Evolutionary conservation across 1,284 basidiomycete genomes (phyloP).

Genomic region (Boletellus deceptivus): DNA sequence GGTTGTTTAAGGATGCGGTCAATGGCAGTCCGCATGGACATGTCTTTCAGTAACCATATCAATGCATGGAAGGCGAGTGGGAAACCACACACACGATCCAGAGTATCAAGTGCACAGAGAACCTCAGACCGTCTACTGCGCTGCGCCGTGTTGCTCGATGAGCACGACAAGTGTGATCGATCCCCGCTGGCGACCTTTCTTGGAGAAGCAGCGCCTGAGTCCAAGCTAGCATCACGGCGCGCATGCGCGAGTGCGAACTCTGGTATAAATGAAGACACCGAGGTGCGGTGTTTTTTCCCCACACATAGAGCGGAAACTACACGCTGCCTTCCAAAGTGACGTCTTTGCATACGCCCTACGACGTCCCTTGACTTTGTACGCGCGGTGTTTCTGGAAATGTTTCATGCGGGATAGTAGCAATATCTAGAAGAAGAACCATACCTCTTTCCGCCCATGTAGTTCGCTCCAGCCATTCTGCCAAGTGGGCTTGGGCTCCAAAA

Average conservation of each 20-base stretch:
- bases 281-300: slow-evolving; percentile 7
- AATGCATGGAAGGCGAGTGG: slow-evolving; percentile 1
- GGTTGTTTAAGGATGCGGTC: slow-evolving; percentile 27
- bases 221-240: slow-evolving; percentile 4
- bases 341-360: slow-evolving; percentile 25
- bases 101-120: slow-evolving; percentile 24
- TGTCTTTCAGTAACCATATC: slow-evolving; percentile 16
- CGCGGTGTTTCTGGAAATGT: slow-evolving; percentile 18
- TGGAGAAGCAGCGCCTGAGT: background rate
- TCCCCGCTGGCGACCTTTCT: background rate
- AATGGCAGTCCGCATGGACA: slow-evolving; percentile 28
- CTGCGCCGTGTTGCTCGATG: background rate
- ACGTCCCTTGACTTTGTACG: slow-evolving; percentile 28
- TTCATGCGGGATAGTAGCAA: background rate
- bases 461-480: slow-evolving; percentile 29
- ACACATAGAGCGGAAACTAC: slow-evolving; percentile 28
- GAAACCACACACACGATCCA: slow-evolving; percentile 24
- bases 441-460: slow-evolving; percentile 37
- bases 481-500: background rate
- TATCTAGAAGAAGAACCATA: slow-evolving; percentile 5
- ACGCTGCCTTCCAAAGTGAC: slow-evolving; percentile 32
- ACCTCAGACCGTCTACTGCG: slow-evolving; percentile 25
- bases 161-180: slow-evolving; percentile 1
- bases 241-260: slow-evolving; percentile 31
- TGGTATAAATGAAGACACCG: slow-evolving; percentile 11